Conservation (phyloP, 2,329 filamentous ascomycete genomes). For the Penicillium sp. region DNA sequence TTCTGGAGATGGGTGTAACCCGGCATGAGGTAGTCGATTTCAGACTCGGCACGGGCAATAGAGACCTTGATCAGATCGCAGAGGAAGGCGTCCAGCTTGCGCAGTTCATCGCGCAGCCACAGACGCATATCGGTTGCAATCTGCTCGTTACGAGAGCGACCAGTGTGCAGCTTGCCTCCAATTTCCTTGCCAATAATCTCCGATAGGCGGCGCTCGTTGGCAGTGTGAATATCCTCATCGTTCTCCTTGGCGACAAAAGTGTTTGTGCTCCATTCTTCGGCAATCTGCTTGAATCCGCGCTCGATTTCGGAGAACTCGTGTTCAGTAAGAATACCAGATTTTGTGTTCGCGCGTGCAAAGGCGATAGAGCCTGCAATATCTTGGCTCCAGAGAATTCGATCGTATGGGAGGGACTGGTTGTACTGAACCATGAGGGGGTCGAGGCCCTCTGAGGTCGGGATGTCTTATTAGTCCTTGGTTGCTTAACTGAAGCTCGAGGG, state of each 20-base stretch:
- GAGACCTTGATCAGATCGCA: slow-evolving; percentile 72
- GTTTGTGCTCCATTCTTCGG: slow-evolving; percentile 49
- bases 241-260: slow-evolving; percentile 44
- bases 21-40: slow-evolving; percentile 81
- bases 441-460: slow-evolving; percentile 65
- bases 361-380: slow-evolving; percentile 82
- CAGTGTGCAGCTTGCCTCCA: slow-evolving; percentile 87
- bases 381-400: slow-evolving; percentile 76
- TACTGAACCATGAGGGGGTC: slow-evolving; percentile 87
- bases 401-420: slow-evolving; percentile 81
- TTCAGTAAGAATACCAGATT: slow-evolving; percentile 72
- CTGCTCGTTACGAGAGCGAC: slow-evolving; percentile 87
- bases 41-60: slow-evolving; percentile 70
- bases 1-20: slow-evolving; percentile 88
- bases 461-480: slow-evolving; percentile 26
- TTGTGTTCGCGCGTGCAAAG: slow-evolving; percentile 79
- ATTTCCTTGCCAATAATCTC: slow-evolving; percentile 87
- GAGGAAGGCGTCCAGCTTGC: slow-evolving; percentile 70
- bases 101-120: slow-evolving; percentile 80
- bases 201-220: slow-evolving; percentile 73
- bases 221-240: slow-evolving; percentile 69
- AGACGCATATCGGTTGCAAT: slow-evolving; percentile 88
- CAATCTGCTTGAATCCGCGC: slow-evolving; percentile 66
- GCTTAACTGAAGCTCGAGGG: slow-evolving; percentile 18
- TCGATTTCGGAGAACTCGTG: slow-evolving; percentile 78